Conservation (phyloP, 352 stramenopile genomes). For the Pythium dissimile region DNA sequence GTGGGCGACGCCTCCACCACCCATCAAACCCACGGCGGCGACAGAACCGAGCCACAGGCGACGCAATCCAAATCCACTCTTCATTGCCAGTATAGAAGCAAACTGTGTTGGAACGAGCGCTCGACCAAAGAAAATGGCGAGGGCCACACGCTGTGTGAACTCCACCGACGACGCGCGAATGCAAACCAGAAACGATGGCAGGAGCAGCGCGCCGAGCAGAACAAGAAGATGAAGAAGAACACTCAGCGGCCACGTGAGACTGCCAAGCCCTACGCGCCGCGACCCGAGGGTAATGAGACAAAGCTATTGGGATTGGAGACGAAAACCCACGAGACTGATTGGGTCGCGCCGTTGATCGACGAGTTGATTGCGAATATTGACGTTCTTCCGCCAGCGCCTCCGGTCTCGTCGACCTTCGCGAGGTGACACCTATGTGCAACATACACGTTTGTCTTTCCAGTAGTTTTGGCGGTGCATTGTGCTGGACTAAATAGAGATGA, state of each 20-base stretch:
- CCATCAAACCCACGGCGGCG: background rate
- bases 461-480: too few species aligned
- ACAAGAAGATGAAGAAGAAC: background rate
- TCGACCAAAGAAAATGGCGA: constrained; percentile 40
- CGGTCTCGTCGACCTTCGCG: too few species aligned
- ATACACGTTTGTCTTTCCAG: too few species aligned
- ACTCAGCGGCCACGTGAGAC: background rate
- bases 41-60: too few species aligned
- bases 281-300: too few species aligned
- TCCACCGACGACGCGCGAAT: constrained; percentile 47
- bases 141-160: constrained; percentile 43
- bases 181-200: constrained; percentile 34
- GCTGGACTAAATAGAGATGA: too few species aligned
- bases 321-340: background rate
- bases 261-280: background rate
- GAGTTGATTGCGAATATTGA: background rate
- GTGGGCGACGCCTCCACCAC: too few species aligned
- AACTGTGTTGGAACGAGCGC: constrained; percentile 39
- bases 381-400: too few species aligned
- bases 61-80: background rate
- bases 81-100: constrained; percentile 42
- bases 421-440: too few species aligned
- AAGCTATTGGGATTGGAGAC: too few species aligned
- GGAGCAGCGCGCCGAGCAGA: too few species aligned
- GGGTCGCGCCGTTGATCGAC: background rate